phyloP scores from a whole-genome alignment of 2,329 filamentous ascomycete genomes.

The Colletotrichum tofieldiae region DNA sequence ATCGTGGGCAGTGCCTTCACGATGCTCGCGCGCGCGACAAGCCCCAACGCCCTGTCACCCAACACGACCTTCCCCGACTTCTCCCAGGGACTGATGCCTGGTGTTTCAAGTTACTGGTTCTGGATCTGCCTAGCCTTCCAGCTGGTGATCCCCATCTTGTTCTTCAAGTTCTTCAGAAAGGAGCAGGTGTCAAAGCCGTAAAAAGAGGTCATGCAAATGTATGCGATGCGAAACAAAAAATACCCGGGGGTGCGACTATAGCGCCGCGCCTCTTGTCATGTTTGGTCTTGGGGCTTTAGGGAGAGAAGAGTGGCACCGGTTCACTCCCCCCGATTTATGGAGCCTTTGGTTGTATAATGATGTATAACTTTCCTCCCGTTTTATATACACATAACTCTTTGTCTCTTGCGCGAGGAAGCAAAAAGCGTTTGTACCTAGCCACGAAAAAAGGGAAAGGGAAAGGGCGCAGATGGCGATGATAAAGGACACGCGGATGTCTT shows the following conservation, averaged over 20 bases:
- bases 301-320: conserved; percentile 23
- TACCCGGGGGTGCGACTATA: conserved; percentile 26
- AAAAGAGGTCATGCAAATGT: conserved; percentile 10
- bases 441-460: neutral
- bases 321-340: conserved; percentile 33
- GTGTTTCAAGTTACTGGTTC: conserved; percentile 69
- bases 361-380: conserved; percentile 31
- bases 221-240: conserved; percentile 39
- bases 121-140: conserved; percentile 74
- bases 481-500: neutral
- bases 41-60: conserved; percentile 74
- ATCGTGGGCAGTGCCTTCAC: conserved; percentile 74
- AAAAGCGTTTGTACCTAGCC: conserved; percentile 9
- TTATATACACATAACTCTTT: conserved; percentile 41
- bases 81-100: conserved; percentile 61
- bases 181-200: conserved; percentile 71
- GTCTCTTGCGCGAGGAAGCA: neutral
- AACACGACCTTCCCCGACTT: conserved; percentile 76
- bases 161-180: conserved; percentile 70
- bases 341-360: conserved; percentile 42
- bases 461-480: conserved; percentile 1
- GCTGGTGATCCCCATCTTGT: conserved; percentile 71
- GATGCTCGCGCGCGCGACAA: conserved; percentile 73
- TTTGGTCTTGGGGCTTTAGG: conserved; percentile 30
- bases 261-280: conserved; percentile 35